Evolutionary conservation across 2,329 filamentous ascomycete species (phyloP), one percentile per base, ranked within the genome.

Genomic region (Dothideomycetes sp.): DNA sequence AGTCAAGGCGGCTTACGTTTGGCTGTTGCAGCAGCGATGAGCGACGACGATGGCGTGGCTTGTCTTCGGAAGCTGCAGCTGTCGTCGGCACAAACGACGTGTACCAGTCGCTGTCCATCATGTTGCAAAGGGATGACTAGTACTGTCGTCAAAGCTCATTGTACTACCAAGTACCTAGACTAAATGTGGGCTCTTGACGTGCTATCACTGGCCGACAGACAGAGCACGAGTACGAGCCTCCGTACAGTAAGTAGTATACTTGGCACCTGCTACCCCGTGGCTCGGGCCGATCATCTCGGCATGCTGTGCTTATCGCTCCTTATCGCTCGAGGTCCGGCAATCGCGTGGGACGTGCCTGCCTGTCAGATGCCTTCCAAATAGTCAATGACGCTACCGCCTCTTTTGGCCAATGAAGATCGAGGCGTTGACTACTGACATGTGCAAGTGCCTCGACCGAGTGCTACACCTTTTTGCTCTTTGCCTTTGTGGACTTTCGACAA

Each of bases 31-130:
- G 68, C 37, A 88, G 69, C 28, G 82, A 84, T 56, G 80, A 73
- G 53, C 74, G 77, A 45, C 83, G 76, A 49, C 73, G 74, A 55
- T 83, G 82, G 36, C 71, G 71, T 31, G 68, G 51, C 33, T 62
- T 54, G 28, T 68, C 64, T 17, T 66, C 61, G 51, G 69, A 73
- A 48, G 70, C 64, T 44, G 71, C 64, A 40, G 74, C 63, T 8
- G 37, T 7, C 41, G 81, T 76, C 18, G 82, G 74, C 49, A 84
- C 76, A 28, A 85, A 80, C 58, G 74, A 62, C 53, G 62, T 84
- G 64, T 88, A 86, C 83, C 84, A 89, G 20, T 82, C 78, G 61
- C 89, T 84, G 62, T 89, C 84, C 59, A 61, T 61, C 19, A 33
- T 46, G 10, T 6, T 44, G 32, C 24, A 24, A 32, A n/a, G 27